Evolutionary conservation across 1,284 basidiomycete species (phyloP), one percentile per base, ranked within the genome.

Genomic region (Mrakiaceae sp.): DNA sequence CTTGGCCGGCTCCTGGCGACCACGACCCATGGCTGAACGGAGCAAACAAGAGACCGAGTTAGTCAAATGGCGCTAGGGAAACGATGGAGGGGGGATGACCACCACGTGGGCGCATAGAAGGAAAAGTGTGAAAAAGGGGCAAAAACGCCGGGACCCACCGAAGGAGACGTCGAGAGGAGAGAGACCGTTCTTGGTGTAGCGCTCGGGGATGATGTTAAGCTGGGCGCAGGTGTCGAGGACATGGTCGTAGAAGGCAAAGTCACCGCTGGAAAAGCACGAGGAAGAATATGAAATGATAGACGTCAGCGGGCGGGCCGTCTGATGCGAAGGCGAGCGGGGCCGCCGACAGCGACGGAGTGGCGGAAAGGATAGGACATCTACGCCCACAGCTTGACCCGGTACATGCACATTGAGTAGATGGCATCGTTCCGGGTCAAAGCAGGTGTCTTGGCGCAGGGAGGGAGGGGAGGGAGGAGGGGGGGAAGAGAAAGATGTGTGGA

Each of bases 221-320:
- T 90, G 88, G 73, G 87, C 86, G 70, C 93, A 95, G 79, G 95
- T 90, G 80, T 99, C 96, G 72, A 99, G 87, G 74, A 98, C 91
- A 78, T 97, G 93, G 80, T 99, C 96, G 78, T 98, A 99, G 71
- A 98, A 86, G 56, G 95, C 89, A 79, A 98, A 99, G 75, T 98
- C 95, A 74, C 94, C 94, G 73, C 93, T 97, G 72, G 48, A 70
- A 52, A 60, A 52, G 57, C 68, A 43, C 40, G 64, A 71, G 67
- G 52, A 68, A 68, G 27, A 60, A 60, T 16, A 27, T 27, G 27
- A 27, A 27, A 27, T 27, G 27, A 27, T 27, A 27, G 27, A 27
- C 27, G 27, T 27, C 27, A 27, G 27, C 27, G 27, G 27, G 27
- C 27, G 27, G 27, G 27, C 27, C 27, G 27, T 27, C 27, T 27